Evolutionary conservation across 495 filamentous ascomycete genomes (phyloP).

Genomic region (Melanomma pulvis-pyrius): DNA sequence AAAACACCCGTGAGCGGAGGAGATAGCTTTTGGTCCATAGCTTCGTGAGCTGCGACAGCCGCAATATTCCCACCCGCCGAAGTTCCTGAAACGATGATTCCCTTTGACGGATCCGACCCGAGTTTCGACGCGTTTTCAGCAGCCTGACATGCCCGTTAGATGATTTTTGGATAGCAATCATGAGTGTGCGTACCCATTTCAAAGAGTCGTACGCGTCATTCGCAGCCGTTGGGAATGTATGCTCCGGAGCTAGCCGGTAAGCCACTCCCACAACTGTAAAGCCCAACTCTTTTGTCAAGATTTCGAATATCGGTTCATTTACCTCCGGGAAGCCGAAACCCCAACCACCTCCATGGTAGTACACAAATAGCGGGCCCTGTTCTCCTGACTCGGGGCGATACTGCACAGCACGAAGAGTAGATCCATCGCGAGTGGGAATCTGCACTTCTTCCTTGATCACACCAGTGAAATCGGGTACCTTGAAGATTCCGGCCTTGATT

Average conservation of each 20-base stretch:
- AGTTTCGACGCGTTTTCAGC: constrained; percentile 22
- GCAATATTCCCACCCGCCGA: constrained; percentile 35
- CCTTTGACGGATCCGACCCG: constrained; percentile 23
- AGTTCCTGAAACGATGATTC: constrained; percentile 34
- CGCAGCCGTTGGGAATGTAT: constrained; percentile 49
- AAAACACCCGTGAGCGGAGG: constrained; percentile 35
- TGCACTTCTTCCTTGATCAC: constrained; percentile 23
- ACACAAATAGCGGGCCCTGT: constrained; percentile 46
- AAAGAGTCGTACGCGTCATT: constrained; percentile 47
- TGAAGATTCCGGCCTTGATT: constrained; percentile 21
- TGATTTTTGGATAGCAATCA: background rate
- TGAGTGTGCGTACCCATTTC: constrained; percentile 21
- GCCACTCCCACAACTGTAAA: constrained; percentile 48
- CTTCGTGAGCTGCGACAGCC: constrained; percentile 24
- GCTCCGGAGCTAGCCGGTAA: constrained; percentile 48
- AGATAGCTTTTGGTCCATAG: constrained; percentile 16
- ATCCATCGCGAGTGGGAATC: constrained; percentile 32
- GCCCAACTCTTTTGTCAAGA: constrained; percentile 41
- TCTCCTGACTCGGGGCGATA: constrained; percentile 40
- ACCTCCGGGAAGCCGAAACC: constrained; percentile 46
- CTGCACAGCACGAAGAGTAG: constrained; percentile 3
- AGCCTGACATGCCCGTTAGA: constrained; percentile 5
- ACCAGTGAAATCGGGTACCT: constrained; percentile 10
- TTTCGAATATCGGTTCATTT: constrained; percentile 39
- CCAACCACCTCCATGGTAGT: constrained; percentile 52